phyloP scores from a whole-genome alignment of 2,329 filamentous ascomycete species.

The Leptographium radiaticola region DNA sequence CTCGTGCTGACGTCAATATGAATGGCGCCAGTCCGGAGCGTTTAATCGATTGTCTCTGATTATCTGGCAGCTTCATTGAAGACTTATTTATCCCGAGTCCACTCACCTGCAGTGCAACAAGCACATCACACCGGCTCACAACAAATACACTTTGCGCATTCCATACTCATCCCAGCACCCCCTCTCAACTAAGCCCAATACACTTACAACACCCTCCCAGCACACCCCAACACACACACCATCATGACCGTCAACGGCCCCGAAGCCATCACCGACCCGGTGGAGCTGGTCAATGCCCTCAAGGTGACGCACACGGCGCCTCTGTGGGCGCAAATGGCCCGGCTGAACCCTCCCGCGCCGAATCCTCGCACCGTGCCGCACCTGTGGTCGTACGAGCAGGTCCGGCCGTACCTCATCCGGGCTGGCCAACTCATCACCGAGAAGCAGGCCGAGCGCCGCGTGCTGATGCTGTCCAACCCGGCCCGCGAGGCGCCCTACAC shows the following conservation, averaged over 20 bases:
- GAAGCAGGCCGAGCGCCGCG: conserved; percentile 23
- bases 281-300: not conserved
- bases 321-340: conserved; percentile 30
- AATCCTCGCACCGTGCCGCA: conserved; percentile 25
- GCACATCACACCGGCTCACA: not conserved
- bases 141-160: no score
- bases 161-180: no score
- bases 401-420: conserved; percentile 19
- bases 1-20: no score
- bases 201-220: no score
- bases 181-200: no score
- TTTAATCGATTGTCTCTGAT: no score
- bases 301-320: conserved; percentile 13
- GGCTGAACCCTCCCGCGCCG: conserved; percentile 28
- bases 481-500: conserved; percentile 31
- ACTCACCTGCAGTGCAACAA: not conserved
- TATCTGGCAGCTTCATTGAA: no score
- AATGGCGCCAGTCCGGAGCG: no score
- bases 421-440: conserved; percentile 20
- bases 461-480: conserved; percentile 25
- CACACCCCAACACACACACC: not conserved
- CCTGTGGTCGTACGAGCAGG: conserved; percentile 20
- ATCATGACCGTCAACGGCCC: not conserved
- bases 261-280: not conserved
- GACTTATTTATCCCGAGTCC: no score